phyloP scores from a whole-genome alignment of 306 rosid species.

The Quercus alba region DNA sequence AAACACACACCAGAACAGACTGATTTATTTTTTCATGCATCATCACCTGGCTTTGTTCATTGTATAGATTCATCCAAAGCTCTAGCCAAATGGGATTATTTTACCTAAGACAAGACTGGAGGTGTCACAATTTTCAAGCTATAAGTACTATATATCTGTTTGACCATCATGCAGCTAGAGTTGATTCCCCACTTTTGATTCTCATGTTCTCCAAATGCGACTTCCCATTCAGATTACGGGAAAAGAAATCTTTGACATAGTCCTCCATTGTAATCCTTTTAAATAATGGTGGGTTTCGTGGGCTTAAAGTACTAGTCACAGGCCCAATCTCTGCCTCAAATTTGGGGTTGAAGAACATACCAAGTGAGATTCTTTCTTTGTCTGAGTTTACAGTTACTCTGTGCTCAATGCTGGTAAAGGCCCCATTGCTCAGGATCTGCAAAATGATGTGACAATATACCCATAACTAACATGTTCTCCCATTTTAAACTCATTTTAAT shows the following conservation, averaged over 20 bases:
- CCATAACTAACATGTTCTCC: not conserved
- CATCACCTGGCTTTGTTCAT: no score
- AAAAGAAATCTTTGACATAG: constrained; percentile 45
- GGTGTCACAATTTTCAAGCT: not conserved
- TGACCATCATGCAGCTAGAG: not conserved
- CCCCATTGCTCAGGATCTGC: constrained; percentile 78
- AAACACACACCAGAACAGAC: no score
- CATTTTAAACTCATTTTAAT: not conserved
- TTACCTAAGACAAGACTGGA: no score
- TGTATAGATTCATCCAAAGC: no score
- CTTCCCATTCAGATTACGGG: constrained; percentile 56
- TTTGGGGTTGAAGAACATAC: constrained; percentile 63
- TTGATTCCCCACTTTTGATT: constrained; percentile 7
- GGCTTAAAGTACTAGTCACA: constrained; percentile 6
- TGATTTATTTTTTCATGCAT: no score
- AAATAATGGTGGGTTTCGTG: constrained; percentile 46
- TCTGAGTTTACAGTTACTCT: constrained; percentile 59
- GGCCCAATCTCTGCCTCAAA: constrained; percentile 67
- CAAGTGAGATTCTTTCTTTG: constrained; percentile 63
- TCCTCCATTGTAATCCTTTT: constrained; percentile 52
- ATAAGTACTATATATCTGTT: not conserved
- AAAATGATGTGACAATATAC: not conserved
- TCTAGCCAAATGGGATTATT: no score
- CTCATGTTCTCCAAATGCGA: constrained; percentile 61
- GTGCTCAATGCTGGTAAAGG: constrained; percentile 71